Evolutionary conservation across 179 eudicot species (phyloP), one percentile per base, ranked within the genome.

Genomic region (Beta corolliflora): DNA sequence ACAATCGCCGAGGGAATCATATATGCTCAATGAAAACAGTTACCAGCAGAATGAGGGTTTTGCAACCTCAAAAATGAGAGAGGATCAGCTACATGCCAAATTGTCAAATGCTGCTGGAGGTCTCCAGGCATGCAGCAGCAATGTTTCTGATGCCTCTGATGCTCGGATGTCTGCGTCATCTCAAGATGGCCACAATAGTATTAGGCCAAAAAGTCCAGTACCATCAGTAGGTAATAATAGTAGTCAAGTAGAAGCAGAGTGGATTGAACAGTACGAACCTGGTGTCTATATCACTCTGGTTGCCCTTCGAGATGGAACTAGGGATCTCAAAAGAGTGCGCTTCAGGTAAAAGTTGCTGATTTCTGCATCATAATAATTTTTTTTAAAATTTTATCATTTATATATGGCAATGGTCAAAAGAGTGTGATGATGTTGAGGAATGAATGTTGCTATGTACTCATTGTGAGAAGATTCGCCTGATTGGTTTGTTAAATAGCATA

Each of bases 251-350:
- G 98, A 96, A 87, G 97, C 98, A 25, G 99, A 94, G 82, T 93
- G 99, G 98, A 96, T 92, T 79, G 99, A 96, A 82, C 99, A 94
- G 84, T 96, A 96, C 55, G 99, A 94, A 90, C 93, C 97, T 78
- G 99, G 99, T 80, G 99, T 96, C 53, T 96, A 96, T 79, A 94
- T 96, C 54, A 96, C 99, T 31, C 93, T 96, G 53, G 88, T 96
- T 73, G 96, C 99, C 79, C 93, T 94, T 74, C 87, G 88, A 48
- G 99, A 96, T 85, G 98, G 99, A 79, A 92, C 97, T 18, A 89
- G 98, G 81, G 99, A 96, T 88, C 97, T 96, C 75, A 96, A 96
- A 84, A 91, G 99, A 61, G 99, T 96, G 77, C 99, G 99, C 81
- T 96, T 96, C 97, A 96, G 99, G 99, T 96, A 88, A 79, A 53